phyloP scores from a whole-genome alignment of 257 asterid genomes.

The Euphrasia confusa region DNA sequence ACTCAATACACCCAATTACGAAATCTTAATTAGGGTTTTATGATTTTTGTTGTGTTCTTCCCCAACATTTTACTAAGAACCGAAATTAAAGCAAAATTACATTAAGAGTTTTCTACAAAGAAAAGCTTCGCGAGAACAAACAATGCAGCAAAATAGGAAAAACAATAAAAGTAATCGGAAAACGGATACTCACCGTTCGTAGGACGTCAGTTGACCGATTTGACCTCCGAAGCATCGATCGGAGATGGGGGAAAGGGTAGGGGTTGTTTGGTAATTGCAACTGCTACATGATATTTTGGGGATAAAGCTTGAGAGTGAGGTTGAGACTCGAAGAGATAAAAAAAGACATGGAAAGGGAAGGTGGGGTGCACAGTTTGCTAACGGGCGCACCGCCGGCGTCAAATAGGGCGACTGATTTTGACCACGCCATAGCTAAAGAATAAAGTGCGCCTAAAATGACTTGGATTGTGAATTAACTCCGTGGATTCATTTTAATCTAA shows the following conservation, averaged over 20 bases:
- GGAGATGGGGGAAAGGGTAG: conserved; percentile 4
- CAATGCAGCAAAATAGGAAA: conserved; percentile 18
- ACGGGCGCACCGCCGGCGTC: conserved; percentile 39
- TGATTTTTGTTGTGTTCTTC: conserved; percentile 11
- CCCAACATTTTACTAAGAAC: conserved; percentile 8
- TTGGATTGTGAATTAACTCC: too few relatives aligned
- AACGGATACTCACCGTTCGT: conserved; percentile 27
- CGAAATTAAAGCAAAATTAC: conserved; percentile 14
- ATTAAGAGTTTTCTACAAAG: not conserved
- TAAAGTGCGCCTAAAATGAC: not conserved
- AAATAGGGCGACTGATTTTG: conserved; percentile 27
- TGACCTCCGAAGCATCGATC: conserved; percentile 22
- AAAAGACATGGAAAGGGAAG: conserved; percentile 14
- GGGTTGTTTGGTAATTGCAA: conserved; percentile 2
- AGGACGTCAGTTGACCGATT: conserved; percentile 20
- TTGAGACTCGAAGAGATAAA: conserved; percentile 4
- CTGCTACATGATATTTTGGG: conserved; percentile 9
- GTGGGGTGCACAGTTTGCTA: conserved; percentile 32
- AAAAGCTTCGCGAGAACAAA: not conserved
- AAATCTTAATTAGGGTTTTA: conserved; percentile 10
- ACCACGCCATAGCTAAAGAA: conserved; percentile 14
- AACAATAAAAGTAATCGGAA: not conserved
- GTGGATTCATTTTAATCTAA: too few relatives aligned
- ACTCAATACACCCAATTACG: not conserved
- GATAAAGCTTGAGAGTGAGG: conserved; percentile 23